Percentiles rank a stretch among this genome's conserved stretches.
Conservation (phyloP, 768 basidiomycete species). For the Russula brevipes region DNA sequence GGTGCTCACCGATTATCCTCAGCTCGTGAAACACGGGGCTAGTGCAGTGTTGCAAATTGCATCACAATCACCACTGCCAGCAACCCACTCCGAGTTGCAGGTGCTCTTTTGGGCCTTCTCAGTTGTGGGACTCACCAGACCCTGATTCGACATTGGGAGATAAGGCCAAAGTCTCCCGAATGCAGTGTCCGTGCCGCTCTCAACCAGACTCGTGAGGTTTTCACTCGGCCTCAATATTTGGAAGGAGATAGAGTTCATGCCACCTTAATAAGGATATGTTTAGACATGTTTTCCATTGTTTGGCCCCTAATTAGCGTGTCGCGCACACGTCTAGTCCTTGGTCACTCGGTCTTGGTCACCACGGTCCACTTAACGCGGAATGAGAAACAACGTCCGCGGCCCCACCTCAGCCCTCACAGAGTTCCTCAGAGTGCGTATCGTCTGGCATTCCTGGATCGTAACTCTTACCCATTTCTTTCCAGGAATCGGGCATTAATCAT, state of each 20-base stretch:
- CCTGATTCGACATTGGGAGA: too few relatives aligned
- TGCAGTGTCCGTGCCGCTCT: too few relatives aligned
- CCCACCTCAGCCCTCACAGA: conserved; percentile 82
- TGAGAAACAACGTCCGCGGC: conserved; percentile 61
- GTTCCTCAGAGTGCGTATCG: conserved; percentile 57
- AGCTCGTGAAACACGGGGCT: background rate
- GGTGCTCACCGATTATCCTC: background rate
- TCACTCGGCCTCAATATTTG: too few relatives aligned
- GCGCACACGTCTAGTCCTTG: background rate
- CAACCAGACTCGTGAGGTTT: too few relatives aligned
- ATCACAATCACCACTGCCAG: too few relatives aligned
- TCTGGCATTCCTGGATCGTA: too few relatives aligned
- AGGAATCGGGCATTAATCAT: conserved; percentile 52
- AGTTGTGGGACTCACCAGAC: too few relatives aligned
- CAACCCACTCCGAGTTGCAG: background rate
- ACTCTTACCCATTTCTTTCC: background rate
- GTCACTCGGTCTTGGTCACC: background rate
- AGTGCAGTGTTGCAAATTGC: background rate
- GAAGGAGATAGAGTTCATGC: too few relatives aligned
- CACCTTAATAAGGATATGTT: too few relatives aligned
- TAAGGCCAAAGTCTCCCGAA: too few relatives aligned
- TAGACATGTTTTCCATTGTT: background rate
- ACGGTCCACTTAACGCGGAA: background rate
- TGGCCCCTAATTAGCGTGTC: background rate
- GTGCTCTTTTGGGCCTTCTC: too few relatives aligned